phyloP scores from a whole-genome alignment of 768 basidiomycete species.

The Pleurotus pulmonarius region DNA sequence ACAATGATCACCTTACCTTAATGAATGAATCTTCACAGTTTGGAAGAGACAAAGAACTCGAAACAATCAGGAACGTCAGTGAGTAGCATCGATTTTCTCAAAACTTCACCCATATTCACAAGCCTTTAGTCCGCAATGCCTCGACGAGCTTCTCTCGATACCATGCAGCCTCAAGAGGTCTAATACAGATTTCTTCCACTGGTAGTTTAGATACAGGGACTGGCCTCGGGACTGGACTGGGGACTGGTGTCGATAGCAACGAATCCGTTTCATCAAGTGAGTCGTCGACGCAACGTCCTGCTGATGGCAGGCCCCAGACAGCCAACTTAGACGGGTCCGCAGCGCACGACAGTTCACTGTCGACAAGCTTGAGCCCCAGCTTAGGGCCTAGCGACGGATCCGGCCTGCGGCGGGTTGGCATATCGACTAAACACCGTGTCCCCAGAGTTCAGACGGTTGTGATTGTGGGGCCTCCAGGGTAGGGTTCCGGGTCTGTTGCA shows the following conservation, averaged over 20 bases:
- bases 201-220: slow-evolving; percentile 26
- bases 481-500: slow-evolving; percentile 8
- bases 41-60: slow-evolving; percentile 69
- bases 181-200: slow-evolving; percentile 31
- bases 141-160: slow-evolving; percentile 62
- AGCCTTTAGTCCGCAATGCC: slow-evolving; percentile 35
- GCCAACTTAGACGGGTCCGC: slow-evolving; percentile 14
- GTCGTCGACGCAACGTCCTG: slow-evolving; percentile 21
- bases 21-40: slow-evolving; percentile 34
- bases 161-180: slow-evolving; percentile 38
- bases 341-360: slow-evolving; percentile 19
- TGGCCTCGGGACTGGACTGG: slow-evolving; percentile 5
- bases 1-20: not conserved
- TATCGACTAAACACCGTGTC: slow-evolving; percentile 36
- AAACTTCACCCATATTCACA: not conserved
- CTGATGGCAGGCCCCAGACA: slow-evolving; percentile 16
- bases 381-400: slow-evolving; percentile 30
- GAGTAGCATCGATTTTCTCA: slow-evolving; percentile 22
- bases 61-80: slow-evolving; percentile 65
- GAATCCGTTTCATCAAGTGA: slow-evolving; percentile 45
- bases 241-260: slow-evolving; percentile 32
- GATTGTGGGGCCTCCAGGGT: slow-evolving; percentile 65
- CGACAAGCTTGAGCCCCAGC: slow-evolving; percentile 30
- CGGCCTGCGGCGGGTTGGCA: slow-evolving; percentile 39
- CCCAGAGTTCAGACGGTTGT: slow-evolving; percentile 58